These are phyloP conservation scores for Plantago coronopus DNA, from an alignment of 305 asterid species.

Conservation along the genomic window DNA sequence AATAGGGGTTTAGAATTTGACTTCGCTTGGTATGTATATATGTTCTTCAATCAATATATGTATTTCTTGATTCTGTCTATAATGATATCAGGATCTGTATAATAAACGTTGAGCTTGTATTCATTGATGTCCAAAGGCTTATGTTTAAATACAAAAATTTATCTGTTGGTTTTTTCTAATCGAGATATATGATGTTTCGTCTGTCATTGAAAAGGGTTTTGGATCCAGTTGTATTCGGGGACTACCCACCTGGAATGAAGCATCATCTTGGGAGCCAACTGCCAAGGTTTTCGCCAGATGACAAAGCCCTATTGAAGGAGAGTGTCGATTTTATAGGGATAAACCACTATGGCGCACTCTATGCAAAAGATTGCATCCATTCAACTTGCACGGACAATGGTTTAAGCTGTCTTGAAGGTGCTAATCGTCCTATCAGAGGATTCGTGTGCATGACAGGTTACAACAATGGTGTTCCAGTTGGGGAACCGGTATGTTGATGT, in stretches of 20 bases:
- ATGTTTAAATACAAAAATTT: too few species aligned
- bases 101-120: too few species aligned
- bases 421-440: constrained; percentile 56
- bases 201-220: constrained; percentile 37
- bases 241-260: constrained; percentile 75
- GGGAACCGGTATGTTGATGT: constrained; percentile 49
- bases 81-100: too few species aligned
- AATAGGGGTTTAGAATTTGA: constrained; percentile 61
- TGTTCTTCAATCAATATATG: constrained; percentile 32
- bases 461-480: constrained; percentile 55
- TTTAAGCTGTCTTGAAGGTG: constrained; percentile 39
- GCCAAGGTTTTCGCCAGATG: constrained; percentile 57
- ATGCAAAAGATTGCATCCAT: constrained; percentile 71
- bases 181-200: background rate
- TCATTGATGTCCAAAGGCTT: too few species aligned
- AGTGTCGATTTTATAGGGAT: constrained; percentile 73
- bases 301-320: constrained; percentile 38
- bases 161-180: background rate
- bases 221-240: constrained; percentile 73
- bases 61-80: too few species aligned
- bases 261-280: constrained; percentile 43
- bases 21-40: constrained; percentile 80
- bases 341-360: constrained; percentile 69
- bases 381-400: constrained; percentile 44
- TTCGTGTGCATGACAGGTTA: constrained; percentile 36